Evolutionary conservation across 306 rosid genomes (phyloP), one percentile per base, ranked within the genome.

Genomic region (Medicago ruthenica): DNA sequence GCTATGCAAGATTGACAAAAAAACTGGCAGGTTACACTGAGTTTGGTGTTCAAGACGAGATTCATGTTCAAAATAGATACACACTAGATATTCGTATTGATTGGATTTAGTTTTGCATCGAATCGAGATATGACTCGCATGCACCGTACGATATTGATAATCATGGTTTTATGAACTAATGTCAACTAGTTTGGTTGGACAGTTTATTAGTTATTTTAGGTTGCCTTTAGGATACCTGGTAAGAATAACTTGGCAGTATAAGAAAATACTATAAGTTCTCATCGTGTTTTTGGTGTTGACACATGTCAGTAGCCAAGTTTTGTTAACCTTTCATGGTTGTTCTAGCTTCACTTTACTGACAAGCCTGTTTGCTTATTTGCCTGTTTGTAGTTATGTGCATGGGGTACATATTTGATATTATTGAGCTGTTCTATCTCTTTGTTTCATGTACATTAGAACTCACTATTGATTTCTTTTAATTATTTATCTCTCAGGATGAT

Each of bases 401-500:
- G 15, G 64, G 59, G 18, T 68, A 44, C 44, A 17, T 62, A 65
- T 55, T 58, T 73, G 69, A 22, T 71, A 36, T 65, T 24, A 63
- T 80, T 31, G 53, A 41, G 63, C 44, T 81, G 54, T 34, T 65
- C 57, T 59, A 41, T 67, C n/a, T 45, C 22, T 45, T 51, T 22
- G 16, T 71, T 59, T 24, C 27, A 67, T 16, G 45, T 27, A 48
- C 41, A 11, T 50, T 27, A 63, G 18, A 64, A 8, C 84, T 77
- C 61, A 72, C 59, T 20, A 16, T 70, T 50, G 53, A 12, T 76
- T 62, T 70, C 14, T 17, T 45, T 12, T 45, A 42, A 79, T 70
- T 34, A 81, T 70, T 40, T 78, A 8, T 73, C 75, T 80, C 64
- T 20, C 93, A 95, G 98, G 96, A 92, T 81, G 98, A 95, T 82